Evolutionary conservation across 257 asterid genomes (phyloP), one percentile per base, ranked within the genome.

Genomic region (Solanum paucissectum): DNA sequence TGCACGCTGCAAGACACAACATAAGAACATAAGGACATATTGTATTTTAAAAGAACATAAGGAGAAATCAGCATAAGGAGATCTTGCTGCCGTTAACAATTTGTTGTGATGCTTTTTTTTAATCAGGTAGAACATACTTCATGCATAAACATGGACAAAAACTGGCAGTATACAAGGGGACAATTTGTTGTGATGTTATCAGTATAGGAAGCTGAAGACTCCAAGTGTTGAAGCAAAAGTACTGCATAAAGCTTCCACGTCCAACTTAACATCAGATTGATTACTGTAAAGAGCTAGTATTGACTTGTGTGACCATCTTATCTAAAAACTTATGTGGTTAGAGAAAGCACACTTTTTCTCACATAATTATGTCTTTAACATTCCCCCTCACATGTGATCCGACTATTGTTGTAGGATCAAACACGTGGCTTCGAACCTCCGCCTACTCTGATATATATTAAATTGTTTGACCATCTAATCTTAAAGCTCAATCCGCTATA

Each of bases 1-100:
- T 97, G 95, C 94, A 96, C 94, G 25, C 99, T 97, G 99, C 94
- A 91, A 91, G 87, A 12, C 21, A 58, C 76, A 90, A 86, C 84
- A 91, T 27, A 75, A 37, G 55, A 79, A 12, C 87, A 86, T 88
- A 9, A 72, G 73, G 89, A 87, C 33, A 76, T 38, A 83, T 86
- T 76, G 90, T 93, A 23, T 12, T 38, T 75, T 36, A 46, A 29
- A 81, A 46, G 66, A 46, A 46, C 42, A 81, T 18, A 29, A 46
- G 66, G 85, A 46, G 64, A 29, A 29, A 27, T 81, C 68, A 29
- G 68, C 40, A 16, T 10, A 46, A 81, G 69, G 23, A 49, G 69
- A 82, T 32, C 42, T 52, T 81, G 85, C 69, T 46, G 37, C 29
- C 69, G 7, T 82, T 82, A 9, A 20, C 85, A 82, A 49, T 49